Percentiles rank a stretch among this genome's conserved stretches.
Evolutionary conservation across 495 filamentous ascomycete species (phyloP).

Genomic region (Penicillium waksmanii): DNA sequence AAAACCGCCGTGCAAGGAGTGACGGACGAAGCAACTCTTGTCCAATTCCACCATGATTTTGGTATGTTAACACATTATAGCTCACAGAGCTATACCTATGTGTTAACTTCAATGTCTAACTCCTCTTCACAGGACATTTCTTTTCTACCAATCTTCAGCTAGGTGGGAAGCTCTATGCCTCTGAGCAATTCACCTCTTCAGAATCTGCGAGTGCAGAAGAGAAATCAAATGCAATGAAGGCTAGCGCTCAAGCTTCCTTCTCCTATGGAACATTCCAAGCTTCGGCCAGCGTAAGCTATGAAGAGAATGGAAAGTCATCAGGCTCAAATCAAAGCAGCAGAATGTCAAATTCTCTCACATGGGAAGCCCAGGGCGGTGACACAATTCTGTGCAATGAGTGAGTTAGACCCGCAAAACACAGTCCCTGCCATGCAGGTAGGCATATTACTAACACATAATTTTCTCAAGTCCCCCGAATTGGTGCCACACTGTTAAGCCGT

Average conservation of each 20-base stretch:
- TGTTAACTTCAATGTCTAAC: too few relatives aligned
- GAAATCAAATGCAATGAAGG: conserved; percentile 5
- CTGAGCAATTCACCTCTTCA: background rate
- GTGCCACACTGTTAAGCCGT: conserved; percentile 6
- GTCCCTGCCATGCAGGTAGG: background rate
- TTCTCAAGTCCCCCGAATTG: conserved; percentile 6
- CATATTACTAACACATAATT: background rate
- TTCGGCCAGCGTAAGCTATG: background rate
- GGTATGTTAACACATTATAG: conserved; percentile 1
- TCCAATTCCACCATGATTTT: conserved; percentile 1
- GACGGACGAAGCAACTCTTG: background rate
- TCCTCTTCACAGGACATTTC: conserved; percentile 1
- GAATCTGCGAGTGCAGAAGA: background rate
- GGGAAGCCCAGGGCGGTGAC: conserved; percentile 10
- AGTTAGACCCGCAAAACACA: background rate
- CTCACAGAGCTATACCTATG: too few relatives aligned
- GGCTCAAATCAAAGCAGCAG: background rate
- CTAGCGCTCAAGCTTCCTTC: conserved; percentile 3
- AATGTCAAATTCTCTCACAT: conserved; percentile 2
- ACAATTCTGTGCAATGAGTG: conserved; percentile 9
- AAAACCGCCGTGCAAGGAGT: background rate
- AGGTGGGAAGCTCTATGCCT: conserved; percentile 4
- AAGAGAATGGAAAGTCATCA: background rate
- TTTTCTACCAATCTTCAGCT: conserved; percentile 8
- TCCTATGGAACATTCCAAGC: background rate